phyloP scores from a whole-genome alignment of 129 eudicot species.

The Apium graveolens region DNA sequence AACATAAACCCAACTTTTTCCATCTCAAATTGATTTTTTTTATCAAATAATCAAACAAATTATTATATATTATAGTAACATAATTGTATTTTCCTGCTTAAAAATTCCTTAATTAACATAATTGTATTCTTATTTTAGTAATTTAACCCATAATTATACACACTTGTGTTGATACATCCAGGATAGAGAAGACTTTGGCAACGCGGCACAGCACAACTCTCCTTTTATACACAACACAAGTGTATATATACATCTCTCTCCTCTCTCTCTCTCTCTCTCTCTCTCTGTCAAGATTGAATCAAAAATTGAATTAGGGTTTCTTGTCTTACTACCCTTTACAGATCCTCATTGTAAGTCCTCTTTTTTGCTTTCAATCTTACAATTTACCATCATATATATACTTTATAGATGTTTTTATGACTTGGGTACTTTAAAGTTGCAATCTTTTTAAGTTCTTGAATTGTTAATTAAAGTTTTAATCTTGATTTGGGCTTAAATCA shows the following conservation, averaged over 20 bases:
- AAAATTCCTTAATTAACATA: too few relatives aligned
- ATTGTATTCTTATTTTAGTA: too few relatives aligned
- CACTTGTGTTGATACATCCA: neutral
- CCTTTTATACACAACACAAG: neutral
- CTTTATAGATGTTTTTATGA: too few relatives aligned
- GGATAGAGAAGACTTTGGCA: constrained; percentile 8
- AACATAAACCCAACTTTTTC: too few relatives aligned
- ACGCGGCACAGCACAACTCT: constrained; percentile 3
- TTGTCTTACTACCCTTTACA: neutral
- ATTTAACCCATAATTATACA: neutral
- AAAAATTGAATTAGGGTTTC: constrained; percentile 9
- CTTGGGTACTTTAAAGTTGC: neutral
- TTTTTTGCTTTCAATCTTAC: neutral
- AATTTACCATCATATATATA: neutral
- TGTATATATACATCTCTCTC: too few relatives aligned
- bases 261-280: too few relatives aligned
- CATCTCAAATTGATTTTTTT: too few relatives aligned
- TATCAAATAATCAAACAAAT: too few relatives aligned
- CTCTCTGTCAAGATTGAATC: neutral
- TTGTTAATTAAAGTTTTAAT: constrained; percentile 5
- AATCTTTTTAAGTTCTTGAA: neutral
- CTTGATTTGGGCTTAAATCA: constrained; percentile 8
- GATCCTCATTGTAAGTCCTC: constrained; percentile 16
- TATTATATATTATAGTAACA: too few relatives aligned
- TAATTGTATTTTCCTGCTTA: too few relatives aligned